Evolutionary conservation across 257 asterid species (phyloP), one percentile per base, ranked within the genome.

Genomic region (Solanum pinnatisectum): DNA sequence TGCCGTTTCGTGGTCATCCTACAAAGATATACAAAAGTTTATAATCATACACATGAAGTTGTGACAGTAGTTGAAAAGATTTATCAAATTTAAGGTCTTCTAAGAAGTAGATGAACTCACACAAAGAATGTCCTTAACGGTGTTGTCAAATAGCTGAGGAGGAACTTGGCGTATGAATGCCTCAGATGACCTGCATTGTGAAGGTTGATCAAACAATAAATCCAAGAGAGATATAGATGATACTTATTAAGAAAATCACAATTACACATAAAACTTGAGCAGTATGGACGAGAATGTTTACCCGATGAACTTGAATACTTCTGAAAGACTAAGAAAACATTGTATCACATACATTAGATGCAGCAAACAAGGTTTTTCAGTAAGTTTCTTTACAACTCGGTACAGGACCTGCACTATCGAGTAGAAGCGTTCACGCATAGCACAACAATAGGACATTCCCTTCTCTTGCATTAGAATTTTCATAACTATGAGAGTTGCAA

Each of bases 401-500:
- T 10, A 30, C n/a, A 88, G 25, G 18, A 15, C 87, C 13, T 22
- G 84, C 18, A 71, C 84, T 30, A 84, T 23, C 5, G 14, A 9
- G 60, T 16, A 52, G 46, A 88, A 88, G 25, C 87, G 70, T 20
- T 46, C 68, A 22, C 46, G 78, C 0, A 4, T 49, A 4, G 5
- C 83, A 27, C 76, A 6, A 12, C 87, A 88, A 46, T 88, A 52
- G 46, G 35, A 8, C 40, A 71, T 11, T 20, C 87, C 89, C 23
- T 52, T 84, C 16, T 35, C 77, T 88, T 83, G 84, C 85, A 35
- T 70, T 39, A 88, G 16, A 15, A 88, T 83, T 27, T 83, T 88
- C 83, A 49, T 14, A 33, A 88, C 15, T 83, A 88, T 36, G 49
- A 46, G 44, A 5, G 87, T 84, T 25, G 89, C 87, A n/a, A 88